Evolutionary conservation across 352 stramenopile genomes (phyloP).

Genomic region (Thalassiosira hispida): DNA sequence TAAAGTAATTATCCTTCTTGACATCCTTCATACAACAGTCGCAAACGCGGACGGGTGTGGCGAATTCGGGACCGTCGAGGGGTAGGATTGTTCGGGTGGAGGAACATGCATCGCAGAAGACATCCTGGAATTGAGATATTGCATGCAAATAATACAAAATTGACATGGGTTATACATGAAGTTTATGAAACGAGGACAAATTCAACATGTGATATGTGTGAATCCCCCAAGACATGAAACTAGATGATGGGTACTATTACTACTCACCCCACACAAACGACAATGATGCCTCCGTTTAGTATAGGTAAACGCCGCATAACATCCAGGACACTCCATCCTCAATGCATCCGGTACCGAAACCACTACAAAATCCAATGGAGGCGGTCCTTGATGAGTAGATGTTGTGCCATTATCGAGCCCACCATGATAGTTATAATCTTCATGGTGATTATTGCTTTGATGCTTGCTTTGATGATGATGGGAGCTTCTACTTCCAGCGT

Average conservation of each 20-base stretch:
- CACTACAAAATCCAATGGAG: constrained; percentile 68
- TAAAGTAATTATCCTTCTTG: constrained; percentile 82
- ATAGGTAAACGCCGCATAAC: constrained; percentile 58
- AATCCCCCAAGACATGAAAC: too few species aligned
- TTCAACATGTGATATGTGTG: too few species aligned
- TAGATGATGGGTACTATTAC: too few species aligned
- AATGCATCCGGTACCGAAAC: constrained; percentile 71
- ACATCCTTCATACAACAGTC: constrained; percentile 78
- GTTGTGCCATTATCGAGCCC: too few species aligned
- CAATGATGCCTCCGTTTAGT: constrained; percentile 76
- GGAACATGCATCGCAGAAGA: constrained; percentile 75
- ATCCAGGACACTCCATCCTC: constrained; percentile 63
- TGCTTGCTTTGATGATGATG: constrained; percentile 13
- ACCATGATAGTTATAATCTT: too few species aligned
- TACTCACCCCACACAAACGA: constrained; percentile 67
- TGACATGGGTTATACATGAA: too few species aligned
- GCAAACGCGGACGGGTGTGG: constrained; percentile 73
- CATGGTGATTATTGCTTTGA: constrained; percentile 34
- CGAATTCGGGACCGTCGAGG: constrained; percentile 69
- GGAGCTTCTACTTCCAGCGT: not conserved
- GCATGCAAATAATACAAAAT: not conserved
- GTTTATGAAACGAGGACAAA: too few species aligned
- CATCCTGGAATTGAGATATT: constrained; percentile 45
- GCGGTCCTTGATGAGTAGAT: constrained; percentile 27
- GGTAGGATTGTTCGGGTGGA: constrained; percentile 56